phyloP scores from a whole-genome alignment of 441 rosid species.

The Euphorbia schlechtendalii region DNA sequence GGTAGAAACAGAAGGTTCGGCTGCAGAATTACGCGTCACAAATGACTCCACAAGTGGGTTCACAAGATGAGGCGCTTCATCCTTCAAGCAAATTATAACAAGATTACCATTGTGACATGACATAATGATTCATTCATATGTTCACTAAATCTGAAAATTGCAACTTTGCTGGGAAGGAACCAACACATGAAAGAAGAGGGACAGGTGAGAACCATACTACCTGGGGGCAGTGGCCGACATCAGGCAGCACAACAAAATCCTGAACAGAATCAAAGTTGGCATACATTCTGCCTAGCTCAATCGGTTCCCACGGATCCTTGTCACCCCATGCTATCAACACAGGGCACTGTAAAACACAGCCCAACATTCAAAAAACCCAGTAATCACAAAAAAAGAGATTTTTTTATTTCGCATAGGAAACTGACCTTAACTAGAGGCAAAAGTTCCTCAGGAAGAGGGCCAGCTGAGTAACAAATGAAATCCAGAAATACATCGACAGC shows the following conservation, averaged over 20 bases:
- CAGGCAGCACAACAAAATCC: constrained; percentile 66
- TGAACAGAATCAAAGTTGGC: constrained; percentile 54
- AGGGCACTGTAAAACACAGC: constrained; percentile 51
- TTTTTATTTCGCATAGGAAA: constrained; percentile 13
- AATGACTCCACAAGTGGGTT: constrained; percentile 79
- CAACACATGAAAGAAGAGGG: not conserved
- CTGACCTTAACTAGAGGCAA: constrained; percentile 66
- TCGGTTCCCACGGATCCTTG: constrained; percentile 98
- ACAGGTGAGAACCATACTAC: too few relatives aligned
- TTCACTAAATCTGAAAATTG: not conserved
- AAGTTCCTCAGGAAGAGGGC: constrained; percentile 90
- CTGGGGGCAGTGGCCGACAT: constrained; percentile 95
- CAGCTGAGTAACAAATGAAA: constrained; percentile 83
- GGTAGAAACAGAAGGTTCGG: constrained; percentile 21
- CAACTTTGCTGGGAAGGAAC: not conserved
- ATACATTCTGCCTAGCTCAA: constrained; percentile 72
- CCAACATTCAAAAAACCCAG: not conserved
- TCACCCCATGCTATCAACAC: constrained; percentile 92
- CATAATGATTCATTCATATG: not conserved
- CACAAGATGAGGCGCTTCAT: constrained; percentile 81
- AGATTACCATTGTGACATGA: not conserved
- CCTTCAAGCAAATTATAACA: constrained; percentile 33
- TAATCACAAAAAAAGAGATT: not conserved
- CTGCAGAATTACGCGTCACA: constrained; percentile 47
- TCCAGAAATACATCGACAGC: constrained; percentile 83